These are phyloP conservation scores for Trypanosoma cruzi DNA, from an alignment of 208 protist genomes.

Conservation along the genomic window DNA sequence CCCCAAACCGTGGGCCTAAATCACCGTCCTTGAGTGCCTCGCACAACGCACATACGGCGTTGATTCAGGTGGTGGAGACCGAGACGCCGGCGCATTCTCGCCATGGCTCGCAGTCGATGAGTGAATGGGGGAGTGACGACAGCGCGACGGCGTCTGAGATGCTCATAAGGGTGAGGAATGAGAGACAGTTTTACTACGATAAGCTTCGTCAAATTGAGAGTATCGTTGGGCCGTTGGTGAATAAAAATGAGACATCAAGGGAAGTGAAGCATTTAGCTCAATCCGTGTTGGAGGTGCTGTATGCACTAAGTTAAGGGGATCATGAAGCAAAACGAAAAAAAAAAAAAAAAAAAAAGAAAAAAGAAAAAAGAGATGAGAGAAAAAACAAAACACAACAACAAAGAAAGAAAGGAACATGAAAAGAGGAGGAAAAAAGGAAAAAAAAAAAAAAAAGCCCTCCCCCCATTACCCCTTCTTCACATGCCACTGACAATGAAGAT, in stretches of 20 bases:
- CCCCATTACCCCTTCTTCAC: no score
- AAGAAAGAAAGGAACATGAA: no score
- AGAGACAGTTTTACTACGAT: conserved; percentile 84
- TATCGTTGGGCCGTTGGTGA: conserved; percentile 39
- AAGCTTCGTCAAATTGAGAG: conserved; percentile 78
- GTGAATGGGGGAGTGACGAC: conserved; percentile 11
- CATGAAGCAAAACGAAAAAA: no score
- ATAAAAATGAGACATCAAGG: conserved; percentile 23
- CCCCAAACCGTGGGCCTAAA: background rate
- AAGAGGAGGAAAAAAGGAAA: no score
- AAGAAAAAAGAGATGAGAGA: no score
- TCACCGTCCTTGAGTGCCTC: background rate
- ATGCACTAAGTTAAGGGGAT: conserved; percentile 41
- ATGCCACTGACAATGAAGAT: no score
- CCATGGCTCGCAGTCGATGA: background rate
- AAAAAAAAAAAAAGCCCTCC: no score
- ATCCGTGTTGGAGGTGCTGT: conserved; percentile 54
- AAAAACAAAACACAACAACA: no score
- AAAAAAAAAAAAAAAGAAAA: no score
- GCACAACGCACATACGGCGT: conserved; percentile 7
- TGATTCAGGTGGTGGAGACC: conserved; percentile 11
- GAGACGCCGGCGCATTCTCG: background rate
- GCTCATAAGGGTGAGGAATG: conserved; percentile 29
- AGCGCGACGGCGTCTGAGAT: conserved; percentile 16
- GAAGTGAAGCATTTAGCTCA: conserved; percentile 36